Evolutionary conservation across 1,284 basidiomycete genomes (phyloP), one percentile per base, ranked within the genome.

Genomic region (Mycocalia duriaeana): DNA sequence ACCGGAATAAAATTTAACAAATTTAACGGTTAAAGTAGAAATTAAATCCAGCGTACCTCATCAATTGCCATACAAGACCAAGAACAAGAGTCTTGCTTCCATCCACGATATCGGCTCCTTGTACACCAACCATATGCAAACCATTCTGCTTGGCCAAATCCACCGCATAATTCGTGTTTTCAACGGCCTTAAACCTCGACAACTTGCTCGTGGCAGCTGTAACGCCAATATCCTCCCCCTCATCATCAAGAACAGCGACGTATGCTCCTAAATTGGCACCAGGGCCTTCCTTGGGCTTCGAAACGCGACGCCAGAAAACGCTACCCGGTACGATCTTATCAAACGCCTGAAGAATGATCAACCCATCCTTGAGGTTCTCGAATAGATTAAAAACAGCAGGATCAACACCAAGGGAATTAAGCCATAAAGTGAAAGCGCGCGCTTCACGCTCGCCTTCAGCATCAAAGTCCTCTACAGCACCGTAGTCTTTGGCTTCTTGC

Each of bases 401-500:
- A 45, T 99, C 93, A 51, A 98, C 95, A 53, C 92, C 92, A 45
- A 99, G 79, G 31, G 89, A 92, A 76, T 99, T 99, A 56, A 99
- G 79, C 95, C 95, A 99, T 22, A 99, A 82, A 0, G 91, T 99
- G 64, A 99, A 99, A 25, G 95, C 95, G 37, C 95, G 84, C 4
- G 95, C 95, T 68, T 99, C 95, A 46, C 95, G 84, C 69, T 99
- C 95, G 52, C 95, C 95, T 68, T 99, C 95, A 1, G 95, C 94
- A 57, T 99, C 95, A 65, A 98, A 99, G 72, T 99, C 96, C 63
- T 98, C 95, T 35, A 98, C 82, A 5, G 79, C 84, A 61, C 90
- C 82, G 53, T 88, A 89, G 56, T 88, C 83, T 58, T 89, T 87
- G 8, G 82, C 84, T 62, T 89, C 86, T 61, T 94, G 83, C 63